Conservation (phyloP, 2,329 filamentous ascomycete genomes). For the Trichophyton schoenleinii region DNA sequence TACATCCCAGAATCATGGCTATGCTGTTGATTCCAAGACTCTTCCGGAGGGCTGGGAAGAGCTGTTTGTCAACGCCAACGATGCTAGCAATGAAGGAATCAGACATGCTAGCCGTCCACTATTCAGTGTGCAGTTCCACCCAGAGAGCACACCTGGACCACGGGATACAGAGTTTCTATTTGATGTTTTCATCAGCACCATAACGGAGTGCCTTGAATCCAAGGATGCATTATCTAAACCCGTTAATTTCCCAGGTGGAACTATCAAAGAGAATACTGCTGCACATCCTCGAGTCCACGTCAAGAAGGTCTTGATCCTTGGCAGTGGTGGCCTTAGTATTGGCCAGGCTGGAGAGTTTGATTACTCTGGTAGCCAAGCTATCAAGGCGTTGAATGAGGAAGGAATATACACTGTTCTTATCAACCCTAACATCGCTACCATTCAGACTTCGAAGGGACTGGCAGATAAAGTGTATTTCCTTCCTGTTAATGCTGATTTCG, state of each 20-base stretch:
- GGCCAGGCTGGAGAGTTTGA: slow-evolving; percentile 98
- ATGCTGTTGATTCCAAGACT: slow-evolving; percentile 69
- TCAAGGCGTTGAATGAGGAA: slow-evolving; percentile 96
- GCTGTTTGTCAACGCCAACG: slow-evolving; percentile 95
- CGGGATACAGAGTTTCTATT: slow-evolving; percentile 94
- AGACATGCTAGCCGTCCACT: slow-evolving; percentile 73
- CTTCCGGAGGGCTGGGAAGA: slow-evolving; percentile 75
- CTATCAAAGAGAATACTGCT: slow-evolving; percentile 62
- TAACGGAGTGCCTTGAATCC: slow-evolving; percentile 58
- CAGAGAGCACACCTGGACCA: slow-evolving; percentile 89
- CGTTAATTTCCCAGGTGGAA: slow-evolving; percentile 78
- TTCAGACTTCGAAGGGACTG: slow-evolving; percentile 93
- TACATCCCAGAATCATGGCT: slow-evolving; percentile 97
- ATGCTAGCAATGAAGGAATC: slow-evolving; percentile 96
- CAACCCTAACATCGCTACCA: slow-evolving; percentile 98
- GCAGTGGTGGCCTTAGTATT: slow-evolving; percentile 89
- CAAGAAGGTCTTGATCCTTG: slow-evolving; percentile 90
- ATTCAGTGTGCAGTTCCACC: slow-evolving; percentile 99
- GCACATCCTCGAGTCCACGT: slow-evolving; percentile 67
- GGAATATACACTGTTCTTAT: slow-evolving; percentile 96
- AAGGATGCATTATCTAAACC: slow-evolving; percentile 55
- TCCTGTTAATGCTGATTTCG: slow-evolving; percentile 91
- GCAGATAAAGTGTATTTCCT: slow-evolving; percentile 99
- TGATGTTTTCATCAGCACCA: slow-evolving; percentile 85
- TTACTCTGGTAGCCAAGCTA: slow-evolving; percentile 95